Percentiles rank a stretch among this genome's conserved stretches.
phyloP scores from a whole-genome alignment of 2,329 filamentous ascomycete genomes.

The Pseudopyricularia javanii region DNA sequence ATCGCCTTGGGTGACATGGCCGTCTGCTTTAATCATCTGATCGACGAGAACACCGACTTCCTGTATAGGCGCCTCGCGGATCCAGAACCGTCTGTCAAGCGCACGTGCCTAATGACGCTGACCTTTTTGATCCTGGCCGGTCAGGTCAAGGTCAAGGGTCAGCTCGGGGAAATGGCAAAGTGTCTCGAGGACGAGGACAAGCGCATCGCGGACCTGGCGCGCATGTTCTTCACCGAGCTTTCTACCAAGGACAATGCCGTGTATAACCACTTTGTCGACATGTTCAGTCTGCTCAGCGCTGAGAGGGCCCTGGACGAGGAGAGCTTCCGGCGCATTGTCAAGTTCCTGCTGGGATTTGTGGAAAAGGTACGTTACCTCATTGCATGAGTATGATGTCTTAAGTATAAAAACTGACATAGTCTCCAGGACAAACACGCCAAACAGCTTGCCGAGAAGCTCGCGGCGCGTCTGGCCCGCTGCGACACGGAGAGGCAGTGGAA shows the following conservation, averaged over 20 bases:
- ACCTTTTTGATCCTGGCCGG: constrained; percentile 95
- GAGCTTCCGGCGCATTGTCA: constrained; percentile 72
- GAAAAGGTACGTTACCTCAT: constrained; percentile 61
- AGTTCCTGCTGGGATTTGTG: constrained; percentile 89
- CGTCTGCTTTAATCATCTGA: constrained; percentile 97
- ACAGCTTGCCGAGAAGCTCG: constrained; percentile 84
- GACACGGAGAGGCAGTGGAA: constrained; percentile 96
- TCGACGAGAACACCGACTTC: constrained; percentile 98
- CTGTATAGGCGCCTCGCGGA: constrained; percentile 89
- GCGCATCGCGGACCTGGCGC: constrained; percentile 80
- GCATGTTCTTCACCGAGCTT: constrained; percentile 98
- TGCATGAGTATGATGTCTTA: neutral
- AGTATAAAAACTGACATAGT: neutral
- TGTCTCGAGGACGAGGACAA: constrained; percentile 95
- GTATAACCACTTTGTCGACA: constrained; percentile 98
- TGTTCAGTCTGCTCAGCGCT: constrained; percentile 87
- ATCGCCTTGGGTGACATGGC: constrained; percentile 98
- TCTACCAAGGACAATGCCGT: constrained; percentile 98
- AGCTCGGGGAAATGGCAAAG: constrained; percentile 97
- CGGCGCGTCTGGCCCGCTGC: constrained; percentile 71
- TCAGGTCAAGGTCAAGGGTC: constrained; percentile 98
- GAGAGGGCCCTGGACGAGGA: constrained; percentile 75
- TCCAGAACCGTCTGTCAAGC: constrained; percentile 77
- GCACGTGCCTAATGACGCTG: constrained; percentile 95
- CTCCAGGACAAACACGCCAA: constrained; percentile 88